phyloP scores from a whole-genome alignment of 192 early-diverging fungal species.

The Chytriomyces sp. region DNA sequence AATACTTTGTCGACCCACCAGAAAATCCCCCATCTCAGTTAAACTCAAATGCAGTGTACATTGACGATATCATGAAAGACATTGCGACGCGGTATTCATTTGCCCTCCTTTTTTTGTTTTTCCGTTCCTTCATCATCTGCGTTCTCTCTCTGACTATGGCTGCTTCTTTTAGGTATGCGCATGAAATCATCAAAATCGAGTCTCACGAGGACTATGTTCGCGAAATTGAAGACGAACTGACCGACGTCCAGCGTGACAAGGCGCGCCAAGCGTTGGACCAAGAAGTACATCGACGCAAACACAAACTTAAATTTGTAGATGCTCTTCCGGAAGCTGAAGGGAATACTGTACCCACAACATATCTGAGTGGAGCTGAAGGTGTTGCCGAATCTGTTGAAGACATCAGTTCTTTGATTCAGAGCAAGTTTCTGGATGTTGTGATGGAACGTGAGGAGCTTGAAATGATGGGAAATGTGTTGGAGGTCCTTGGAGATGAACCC shows the following conservation, averaged over 20 bases:
- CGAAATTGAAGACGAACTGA: constrained; percentile 40
- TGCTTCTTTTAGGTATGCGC: background rate
- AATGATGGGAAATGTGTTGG: no score
- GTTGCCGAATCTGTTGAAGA: no score
- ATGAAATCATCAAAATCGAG: constrained; percentile 14
- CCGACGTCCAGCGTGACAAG: constrained; percentile 21
- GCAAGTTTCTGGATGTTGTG: no score
- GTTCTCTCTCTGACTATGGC: background rate
- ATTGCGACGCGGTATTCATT: no score
- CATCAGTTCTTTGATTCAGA: no score
- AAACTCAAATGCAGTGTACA: constrained; percentile 8
- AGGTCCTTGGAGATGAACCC: no score
- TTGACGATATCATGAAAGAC: constrained; percentile 14
- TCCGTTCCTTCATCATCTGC: background rate
- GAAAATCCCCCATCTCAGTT: constrained; percentile 23
- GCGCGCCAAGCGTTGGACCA: constrained; percentile 17
- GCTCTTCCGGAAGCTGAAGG: no score
- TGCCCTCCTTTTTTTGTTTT: background rate
- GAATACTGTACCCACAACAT: no score
- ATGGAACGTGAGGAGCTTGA: no score
- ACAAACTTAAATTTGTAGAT: background rate
- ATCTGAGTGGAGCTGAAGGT: no score
- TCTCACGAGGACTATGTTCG: constrained; percentile 17
- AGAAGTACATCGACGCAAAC: constrained; percentile 25
- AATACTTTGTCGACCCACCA: constrained; percentile 58